A percentile compares a stretch with the other conserved stretches of the same genome.
phyloP scores from a whole-genome alignment of 108 stramenopile genomes.

The Bacterosira constricta region DNA sequence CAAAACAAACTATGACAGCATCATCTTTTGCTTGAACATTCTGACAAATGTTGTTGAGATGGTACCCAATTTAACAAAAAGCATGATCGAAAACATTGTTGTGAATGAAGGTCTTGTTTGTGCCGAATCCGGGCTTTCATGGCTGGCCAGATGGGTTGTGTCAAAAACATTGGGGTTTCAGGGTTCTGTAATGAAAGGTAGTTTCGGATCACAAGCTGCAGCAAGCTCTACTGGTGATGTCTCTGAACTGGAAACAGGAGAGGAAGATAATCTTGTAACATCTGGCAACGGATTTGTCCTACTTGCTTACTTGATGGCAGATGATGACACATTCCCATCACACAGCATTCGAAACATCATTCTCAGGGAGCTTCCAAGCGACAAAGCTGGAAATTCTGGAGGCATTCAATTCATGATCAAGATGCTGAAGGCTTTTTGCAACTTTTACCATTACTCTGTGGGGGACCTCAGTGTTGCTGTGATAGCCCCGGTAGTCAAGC shows the following conservation, averaged over 20 bases:
- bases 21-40: conserved; percentile 77
- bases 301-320: conserved; percentile 71
- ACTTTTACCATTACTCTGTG: conserved; percentile 80
- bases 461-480: conserved; percentile 84
- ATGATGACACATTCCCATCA: conserved; percentile 30
- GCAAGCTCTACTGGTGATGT: conserved; percentile 10
- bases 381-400: conserved; percentile 39
- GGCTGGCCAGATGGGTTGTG: conserved; percentile 70
- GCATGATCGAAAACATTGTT: conserved; percentile 18
- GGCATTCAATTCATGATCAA: conserved; percentile 70
- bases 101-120: neutral
- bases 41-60: conserved; percentile 77
- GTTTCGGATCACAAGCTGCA: conserved; percentile 45
- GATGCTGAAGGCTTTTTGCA: conserved; percentile 83
- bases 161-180: conserved; percentile 64
- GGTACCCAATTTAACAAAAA: conserved; percentile 31
- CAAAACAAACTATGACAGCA: conserved; percentile 58
- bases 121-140: conserved; percentile 46
- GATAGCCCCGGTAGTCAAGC: conserved; percentile 69
- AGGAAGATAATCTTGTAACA: conserved; percentile 71
- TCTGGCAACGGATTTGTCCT: conserved; percentile 86
- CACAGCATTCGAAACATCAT: conserved; percentile 52
- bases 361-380: conserved; percentile 55
- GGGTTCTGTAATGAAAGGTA: conserved; percentile 58
- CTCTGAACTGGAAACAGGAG: conserved; percentile 51